These are phyloP conservation scores for Zygotorulaspora chibaensis DNA, from an alignment of 805 yeast species.

Conservation along the genomic window DNA sequence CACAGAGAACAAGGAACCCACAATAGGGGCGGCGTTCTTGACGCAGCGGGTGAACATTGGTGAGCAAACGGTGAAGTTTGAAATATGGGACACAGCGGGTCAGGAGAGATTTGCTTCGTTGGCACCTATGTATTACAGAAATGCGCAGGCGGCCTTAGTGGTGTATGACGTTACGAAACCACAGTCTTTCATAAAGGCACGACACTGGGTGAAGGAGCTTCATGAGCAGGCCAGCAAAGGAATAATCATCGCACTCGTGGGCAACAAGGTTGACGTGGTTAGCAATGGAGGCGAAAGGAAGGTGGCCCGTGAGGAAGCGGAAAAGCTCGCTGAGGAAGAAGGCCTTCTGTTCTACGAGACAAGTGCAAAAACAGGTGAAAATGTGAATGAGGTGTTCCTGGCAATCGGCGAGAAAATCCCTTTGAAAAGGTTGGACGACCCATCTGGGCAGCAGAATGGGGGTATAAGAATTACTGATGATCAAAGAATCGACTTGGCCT, in stretches of 20 bases:
- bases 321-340: constrained; percentile 84
- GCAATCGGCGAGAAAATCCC: constrained; percentile 89
- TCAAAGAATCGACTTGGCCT: constrained; percentile 35
- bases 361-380: constrained; percentile 84
- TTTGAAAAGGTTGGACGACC: constrained; percentile 27
- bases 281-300: constrained; percentile 52
- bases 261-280: constrained; percentile 82
- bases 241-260: constrained; percentile 89
- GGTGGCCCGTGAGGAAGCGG: constrained; percentile 83
- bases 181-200: constrained; percentile 89
- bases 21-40: constrained; percentile 95
- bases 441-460: constrained; percentile 20
- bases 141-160: constrained; percentile 94
- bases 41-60: constrained; percentile 91
- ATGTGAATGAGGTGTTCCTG: constrained; percentile 86
- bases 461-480: constrained; percentile 26
- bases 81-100: constrained; percentile 97
- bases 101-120: constrained; percentile 94
- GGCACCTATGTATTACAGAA: constrained; percentile 96
- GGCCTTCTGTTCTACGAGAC: constrained; percentile 89
- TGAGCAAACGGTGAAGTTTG: constrained; percentile 82
- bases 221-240: constrained; percentile 94
- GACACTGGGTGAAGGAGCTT: constrained; percentile 96
- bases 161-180: constrained; percentile 96
- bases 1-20: constrained; percentile 96